These are phyloP conservation scores for Mucor indicus DNA, from an alignment of 371 early-diverging fungal species.

Conservation along the genomic window DNA sequence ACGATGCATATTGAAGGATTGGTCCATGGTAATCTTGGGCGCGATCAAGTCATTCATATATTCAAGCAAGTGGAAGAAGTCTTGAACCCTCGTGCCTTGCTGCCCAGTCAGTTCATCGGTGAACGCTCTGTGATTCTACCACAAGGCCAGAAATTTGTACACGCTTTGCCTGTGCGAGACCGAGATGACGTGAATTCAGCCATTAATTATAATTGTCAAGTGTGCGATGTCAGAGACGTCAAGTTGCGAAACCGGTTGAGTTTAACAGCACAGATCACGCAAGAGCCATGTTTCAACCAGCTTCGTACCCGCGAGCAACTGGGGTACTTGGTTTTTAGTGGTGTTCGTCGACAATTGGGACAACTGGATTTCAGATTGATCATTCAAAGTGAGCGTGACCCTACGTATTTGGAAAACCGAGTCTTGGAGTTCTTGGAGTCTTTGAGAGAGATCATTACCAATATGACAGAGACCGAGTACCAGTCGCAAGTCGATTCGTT, in stretches of 20 bases:
- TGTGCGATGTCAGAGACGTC: conserved; percentile 50
- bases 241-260: conserved; percentile 54
- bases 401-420: conserved; percentile 76
- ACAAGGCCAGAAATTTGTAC: conserved; percentile 34
- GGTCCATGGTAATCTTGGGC: conserved; percentile 77
- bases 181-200: conserved; percentile 81
- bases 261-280: conserved; percentile 71
- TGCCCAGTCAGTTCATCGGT: conserved; percentile 55
- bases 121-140: conserved; percentile 65
- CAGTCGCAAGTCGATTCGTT: conserved; percentile 69
- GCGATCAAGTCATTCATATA: conserved; percentile 58
- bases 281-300: conserved; percentile 90
- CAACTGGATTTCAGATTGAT: conserved; percentile 68
- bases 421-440: conserved; percentile 73
- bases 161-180: conserved; percentile 63
- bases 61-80: conserved; percentile 48
- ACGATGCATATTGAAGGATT: conserved; percentile 77
- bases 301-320: conserved; percentile 89
- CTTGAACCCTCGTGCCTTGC: conserved; percentile 57
- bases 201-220: conserved; percentile 74
- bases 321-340: conserved; percentile 82
- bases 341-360: conserved; percentile 54
- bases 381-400: conserved; percentile 84
- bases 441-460: conserved; percentile 48
- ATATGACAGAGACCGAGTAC: conserved; percentile 73